Percentiles rank a stretch among this genome's conserved stretches.
phyloP scores from a whole-genome alignment of 305 asterid species.

The Solanum chacoense region DNA sequence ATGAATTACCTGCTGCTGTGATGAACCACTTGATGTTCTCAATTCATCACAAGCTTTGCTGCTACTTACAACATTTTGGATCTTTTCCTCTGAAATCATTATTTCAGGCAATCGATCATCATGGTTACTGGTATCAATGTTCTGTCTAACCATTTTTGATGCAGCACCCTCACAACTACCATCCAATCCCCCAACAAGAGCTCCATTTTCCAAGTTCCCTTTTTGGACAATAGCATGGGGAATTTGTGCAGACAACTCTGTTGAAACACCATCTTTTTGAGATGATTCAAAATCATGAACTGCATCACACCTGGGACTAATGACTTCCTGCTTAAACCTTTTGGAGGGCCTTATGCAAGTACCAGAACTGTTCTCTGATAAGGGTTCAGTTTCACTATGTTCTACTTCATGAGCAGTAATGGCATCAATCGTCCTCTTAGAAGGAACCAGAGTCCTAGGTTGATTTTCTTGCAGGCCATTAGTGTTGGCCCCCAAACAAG shows the following conservation, averaged over 20 bases:
- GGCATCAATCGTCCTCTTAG: slow-evolving; percentile 24
- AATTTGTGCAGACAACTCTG: background rate
- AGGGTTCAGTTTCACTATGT: slow-evolving; percentile 9
- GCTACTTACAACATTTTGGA: slow-evolving; percentile 3
- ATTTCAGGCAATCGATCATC: slow-evolving; percentile 1
- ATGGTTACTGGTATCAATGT: slow-evolving; percentile 5
- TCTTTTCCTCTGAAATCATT: slow-evolving; percentile 11
- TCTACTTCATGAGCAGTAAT: slow-evolving; percentile 15
- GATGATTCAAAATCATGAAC: slow-evolving; percentile 2
- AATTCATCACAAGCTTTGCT: slow-evolving; percentile 8
- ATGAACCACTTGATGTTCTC: slow-evolving; percentile 1
- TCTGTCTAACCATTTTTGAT: slow-evolving; percentile 9
- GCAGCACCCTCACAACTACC: slow-evolving; percentile 18
- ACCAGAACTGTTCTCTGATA: slow-evolving; percentile 8
- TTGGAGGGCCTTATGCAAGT: slow-evolving; percentile 21
- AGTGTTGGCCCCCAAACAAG: slow-evolving; percentile 5
- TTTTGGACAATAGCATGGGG: background rate
- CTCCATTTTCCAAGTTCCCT: slow-evolving; percentile 6
- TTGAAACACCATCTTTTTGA: slow-evolving; percentile 16
- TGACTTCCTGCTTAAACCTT: slow-evolving; percentile 32
- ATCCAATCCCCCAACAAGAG: slow-evolving; percentile 11
- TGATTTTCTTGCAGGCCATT: slow-evolving; percentile 14
- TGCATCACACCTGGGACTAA: background rate
- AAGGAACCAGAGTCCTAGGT: slow-evolving; percentile 22
- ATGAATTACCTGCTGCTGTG: background rate